Percentiles rank a stretch among this genome's conserved stretches.
Conservation (phyloP, 805 yeast species). For the Teunomyces cretensis region DNA sequence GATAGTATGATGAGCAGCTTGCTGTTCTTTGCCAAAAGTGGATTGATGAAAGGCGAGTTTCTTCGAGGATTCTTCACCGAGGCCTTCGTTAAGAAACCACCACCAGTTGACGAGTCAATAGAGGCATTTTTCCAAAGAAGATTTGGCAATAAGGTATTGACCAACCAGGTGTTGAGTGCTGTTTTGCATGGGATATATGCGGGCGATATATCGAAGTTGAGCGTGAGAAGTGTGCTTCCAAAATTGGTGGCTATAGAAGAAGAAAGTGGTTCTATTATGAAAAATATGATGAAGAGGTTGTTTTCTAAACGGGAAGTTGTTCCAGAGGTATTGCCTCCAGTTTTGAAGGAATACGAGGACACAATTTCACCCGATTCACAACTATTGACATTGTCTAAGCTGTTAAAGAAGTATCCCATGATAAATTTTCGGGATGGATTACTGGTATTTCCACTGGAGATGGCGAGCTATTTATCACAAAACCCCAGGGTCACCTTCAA, state of each 20-base stretch:
- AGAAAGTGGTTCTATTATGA: slow-evolving; percentile 57
- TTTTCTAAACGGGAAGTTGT: slow-evolving; percentile 6
- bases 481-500: slow-evolving; percentile 43
- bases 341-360: slow-evolving; percentile 37
- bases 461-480: slow-evolving; percentile 37
- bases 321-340: neutral
- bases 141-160: slow-evolving; percentile 54
- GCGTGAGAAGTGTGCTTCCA: slow-evolving; percentile 63
- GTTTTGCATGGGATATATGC: slow-evolving; percentile 88
- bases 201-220: slow-evolving; percentile 60
- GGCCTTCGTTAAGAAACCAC: slow-evolving; percentile 38
- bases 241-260: slow-evolving; percentile 56
- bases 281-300: slow-evolving; percentile 40
- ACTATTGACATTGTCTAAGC: slow-evolving; percentile 32
- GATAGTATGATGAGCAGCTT: slow-evolving; percentile 31
- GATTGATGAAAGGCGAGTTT: slow-evolving; percentile 43
- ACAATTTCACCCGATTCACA: slow-evolving; percentile 40
- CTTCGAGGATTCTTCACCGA: slow-evolving; percentile 49
- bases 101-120: slow-evolving; percentile 66
- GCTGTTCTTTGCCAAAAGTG: slow-evolving; percentile 37
- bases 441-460: slow-evolving; percentile 47
- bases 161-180: slow-evolving; percentile 71
- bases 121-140: slow-evolving; percentile 66
- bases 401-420: slow-evolving; percentile 60
- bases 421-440: slow-evolving; percentile 58